Evolutionary conservation across 306 rosid genomes (phyloP).

Genomic region (Prunus salicina): DNA sequence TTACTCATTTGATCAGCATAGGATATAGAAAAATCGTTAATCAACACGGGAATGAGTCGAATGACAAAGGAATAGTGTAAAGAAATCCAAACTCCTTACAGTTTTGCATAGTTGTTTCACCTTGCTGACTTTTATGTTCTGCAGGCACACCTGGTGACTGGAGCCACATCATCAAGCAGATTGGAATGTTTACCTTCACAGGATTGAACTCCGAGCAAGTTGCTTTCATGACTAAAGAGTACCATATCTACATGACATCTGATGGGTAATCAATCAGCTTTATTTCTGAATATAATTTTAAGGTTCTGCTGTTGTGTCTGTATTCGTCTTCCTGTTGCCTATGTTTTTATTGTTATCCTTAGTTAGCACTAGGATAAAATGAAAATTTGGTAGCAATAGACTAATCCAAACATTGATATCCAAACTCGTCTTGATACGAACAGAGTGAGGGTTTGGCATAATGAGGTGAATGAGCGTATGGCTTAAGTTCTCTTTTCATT

Average conservation of each 20-base stretch:
- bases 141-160: slow-evolving; percentile 98
- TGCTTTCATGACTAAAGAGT: slow-evolving; percentile 89
- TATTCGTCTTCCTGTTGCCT: too few species aligned
- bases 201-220: slow-evolving; percentile 88
- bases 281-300: background rate
- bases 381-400: too few species aligned
- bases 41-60: background rate
- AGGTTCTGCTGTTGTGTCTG: background rate
- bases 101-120: background rate
- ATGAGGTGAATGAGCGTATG: background rate
- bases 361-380: too few species aligned
- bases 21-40: background rate
- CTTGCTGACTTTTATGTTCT: slow-evolving; percentile 5
- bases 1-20: background rate
- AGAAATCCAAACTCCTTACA: background rate
- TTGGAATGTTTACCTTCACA: slow-evolving; percentile 97
- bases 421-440: background rate
- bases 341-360: too few species aligned
- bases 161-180: slow-evolving; percentile 98
- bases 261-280: slow-evolving; percentile 65
- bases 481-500: background rate
- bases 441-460: background rate
- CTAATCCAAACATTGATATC: background rate
- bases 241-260: slow-evolving; percentile 91
- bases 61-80: background rate